Evolutionary conservation across 108 stramenopile species (phyloP), one percentile per base, ranked within the genome.

Genomic region (Cyclotella cryptica): DNA sequence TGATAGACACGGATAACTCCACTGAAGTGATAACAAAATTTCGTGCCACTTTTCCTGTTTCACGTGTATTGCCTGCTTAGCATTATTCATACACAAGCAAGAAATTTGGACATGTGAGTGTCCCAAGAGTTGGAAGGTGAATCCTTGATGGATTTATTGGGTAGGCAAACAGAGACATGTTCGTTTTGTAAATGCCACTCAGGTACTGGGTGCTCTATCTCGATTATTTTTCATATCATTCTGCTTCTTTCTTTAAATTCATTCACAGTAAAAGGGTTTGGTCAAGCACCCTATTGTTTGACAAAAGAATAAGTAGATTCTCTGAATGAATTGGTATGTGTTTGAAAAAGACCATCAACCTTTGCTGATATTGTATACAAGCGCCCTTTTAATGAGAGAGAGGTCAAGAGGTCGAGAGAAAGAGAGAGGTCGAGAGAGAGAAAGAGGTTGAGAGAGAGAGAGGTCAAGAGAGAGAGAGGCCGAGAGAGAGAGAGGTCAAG

Each of bases 121-220:
- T 77, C 27, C 68, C 77, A 52, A 42, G 44, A 45, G 62, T 24
- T 77, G 77, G 77, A 21, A 28, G 26, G 60, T 43, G 60, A 77
- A 70, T 55, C 61, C 55, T 15, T 46, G 51, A 22, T 63, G 69
- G 77, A 21, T 52, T 14, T 24, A 35, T 42, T 77, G 77, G 77
- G 77, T 70, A 29, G 55, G 41, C 0, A 70, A 64, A 30, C 77
- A 77, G 43, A 35, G 68, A 45, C 46, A 52, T 51, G 69, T 70
- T 39, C 4, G 69, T 54, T 42, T 11, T 3, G 19, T 7, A 28
- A 39, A 21, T 30, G n/a, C 30, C 9, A 3, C 18, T 42, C 35
- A 18, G 17, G 55, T 19, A 54, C 24, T 42, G 13, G 40, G 6
- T 70, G 14, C 5, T 53, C 57, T 54, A 44, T 57, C 19, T 8